A percentile compares a stretch with the other conserved stretches of the same genome.
phyloP scores from a whole-genome alignment of 345 rosid genomes.

The Eucalyptus victrix region DNA sequence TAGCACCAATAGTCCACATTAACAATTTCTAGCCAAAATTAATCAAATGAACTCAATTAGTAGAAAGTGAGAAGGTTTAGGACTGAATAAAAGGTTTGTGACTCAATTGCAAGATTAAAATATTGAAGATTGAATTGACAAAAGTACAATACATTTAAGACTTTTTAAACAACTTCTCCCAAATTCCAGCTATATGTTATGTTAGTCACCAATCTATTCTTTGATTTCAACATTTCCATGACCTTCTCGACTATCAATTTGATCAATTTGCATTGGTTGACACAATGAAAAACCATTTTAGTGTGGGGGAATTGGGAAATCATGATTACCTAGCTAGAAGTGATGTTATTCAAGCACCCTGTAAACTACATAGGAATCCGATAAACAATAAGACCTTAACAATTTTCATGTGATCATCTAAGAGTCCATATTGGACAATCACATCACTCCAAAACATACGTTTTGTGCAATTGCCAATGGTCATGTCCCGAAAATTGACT shows the following conservation, averaged over 20 bases:
- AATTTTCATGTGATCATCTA: not conserved
- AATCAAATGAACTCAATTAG: too few relatives aligned
- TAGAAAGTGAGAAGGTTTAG: too few relatives aligned
- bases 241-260: not conserved
- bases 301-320: not conserved
- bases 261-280: not conserved
- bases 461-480: not conserved
- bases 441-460: not conserved
- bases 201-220: not conserved
- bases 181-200: too few relatives aligned
- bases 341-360: not conserved
- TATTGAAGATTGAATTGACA: too few relatives aligned
- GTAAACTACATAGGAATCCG: not conserved
- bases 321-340: not conserved
- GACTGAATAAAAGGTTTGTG: fast-evolving
- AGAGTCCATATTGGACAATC: not conserved
- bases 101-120: too few relatives aligned
- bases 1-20: too few relatives aligned
- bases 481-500: not conserved
- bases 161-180: too few relatives aligned
- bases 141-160: too few relatives aligned
- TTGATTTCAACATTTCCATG: not conserved
- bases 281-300: not conserved
- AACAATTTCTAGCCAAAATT: too few relatives aligned
- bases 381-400: not conserved